Conservation (phyloP, 2,329 filamentous ascomycete genomes). For the Diaporthe humulicola region DNA sequence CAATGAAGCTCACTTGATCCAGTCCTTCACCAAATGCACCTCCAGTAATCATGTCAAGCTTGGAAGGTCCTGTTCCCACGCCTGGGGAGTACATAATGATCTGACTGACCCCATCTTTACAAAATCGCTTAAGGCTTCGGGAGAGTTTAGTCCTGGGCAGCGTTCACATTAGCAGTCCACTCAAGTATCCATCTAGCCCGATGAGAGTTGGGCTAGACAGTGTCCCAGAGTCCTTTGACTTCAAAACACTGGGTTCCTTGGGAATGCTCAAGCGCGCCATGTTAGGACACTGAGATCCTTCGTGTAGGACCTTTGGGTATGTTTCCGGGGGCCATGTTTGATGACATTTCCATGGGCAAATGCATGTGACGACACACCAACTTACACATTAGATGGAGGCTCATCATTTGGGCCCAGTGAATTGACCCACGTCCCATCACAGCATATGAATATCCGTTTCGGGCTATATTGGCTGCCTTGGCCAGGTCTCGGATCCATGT, state of each 20-base stretch:
- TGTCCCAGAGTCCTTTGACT: background rate
- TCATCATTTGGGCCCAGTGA: constrained; percentile 43
- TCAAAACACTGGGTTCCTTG: background rate
- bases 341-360: background rate
- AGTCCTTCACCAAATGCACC: constrained; percentile 51
- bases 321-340: too few relatives aligned
- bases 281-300: too few relatives aligned
- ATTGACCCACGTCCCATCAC: constrained; percentile 52
- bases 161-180: background rate
- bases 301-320: background rate
- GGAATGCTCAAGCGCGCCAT: background rate
- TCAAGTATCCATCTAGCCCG: too few relatives aligned
- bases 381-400: constrained; percentile 47
- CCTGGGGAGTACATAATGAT: constrained; percentile 50
- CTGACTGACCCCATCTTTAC: constrained; percentile 46
- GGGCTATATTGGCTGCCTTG: constrained; percentile 1
- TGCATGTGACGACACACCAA: background rate
- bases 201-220: background rate
- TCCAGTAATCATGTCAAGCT: constrained; percentile 48
- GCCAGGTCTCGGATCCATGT: constrained; percentile 10
- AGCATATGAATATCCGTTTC: constrained; percentile 50
- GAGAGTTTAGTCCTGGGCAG: constrained; percentile 43
- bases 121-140: constrained; percentile 45
- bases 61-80: constrained; percentile 47
- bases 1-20: constrained; percentile 40